phyloP scores from a whole-genome alignment of 169 alveolate species.

The Plasmodium gallinaceum region DNA sequence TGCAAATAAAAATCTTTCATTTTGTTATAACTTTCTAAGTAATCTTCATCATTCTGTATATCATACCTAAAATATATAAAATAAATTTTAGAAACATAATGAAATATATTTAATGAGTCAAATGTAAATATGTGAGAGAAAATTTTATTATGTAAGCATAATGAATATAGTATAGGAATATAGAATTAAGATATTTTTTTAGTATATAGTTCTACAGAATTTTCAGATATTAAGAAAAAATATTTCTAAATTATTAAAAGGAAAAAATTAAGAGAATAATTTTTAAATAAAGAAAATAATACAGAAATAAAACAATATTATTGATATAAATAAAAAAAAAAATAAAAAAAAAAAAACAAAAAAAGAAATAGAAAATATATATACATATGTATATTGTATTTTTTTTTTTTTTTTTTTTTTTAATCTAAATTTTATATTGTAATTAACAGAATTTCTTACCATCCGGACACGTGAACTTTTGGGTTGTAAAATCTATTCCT shows the following conservation, averaged over 20 bases:
- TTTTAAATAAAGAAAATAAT: too few relatives aligned
- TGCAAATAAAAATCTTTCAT: conserved; percentile 27
- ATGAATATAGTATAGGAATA: background rate
- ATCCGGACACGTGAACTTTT: conserved; percentile 71
- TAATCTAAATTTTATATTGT: background rate
- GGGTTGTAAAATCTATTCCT: conserved; percentile 60
- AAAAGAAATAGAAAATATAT: background rate
- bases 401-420: background rate
- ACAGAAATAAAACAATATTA: background rate
- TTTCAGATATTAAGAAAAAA: too few relatives aligned
- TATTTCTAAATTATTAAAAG: too few relatives aligned
- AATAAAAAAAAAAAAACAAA: background rate
- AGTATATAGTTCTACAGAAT: too few relatives aligned
- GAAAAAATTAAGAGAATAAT: too few relatives aligned
- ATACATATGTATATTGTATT: background rate
- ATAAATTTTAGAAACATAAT: background rate
- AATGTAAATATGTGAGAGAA: background rate
- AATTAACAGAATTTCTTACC: conserved; percentile 13
- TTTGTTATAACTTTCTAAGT: conserved; percentile 29
- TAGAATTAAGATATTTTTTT: background rate
- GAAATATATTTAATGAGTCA: background rate
- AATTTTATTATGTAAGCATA: background rate
- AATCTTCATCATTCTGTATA: conserved; percentile 51
- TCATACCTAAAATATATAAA: conserved; percentile 33
- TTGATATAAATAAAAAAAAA: background rate